Base-by-base conservation (phyloP, 2,329 filamentous ascomycete species). In the Curvularia sp. region DNA sequence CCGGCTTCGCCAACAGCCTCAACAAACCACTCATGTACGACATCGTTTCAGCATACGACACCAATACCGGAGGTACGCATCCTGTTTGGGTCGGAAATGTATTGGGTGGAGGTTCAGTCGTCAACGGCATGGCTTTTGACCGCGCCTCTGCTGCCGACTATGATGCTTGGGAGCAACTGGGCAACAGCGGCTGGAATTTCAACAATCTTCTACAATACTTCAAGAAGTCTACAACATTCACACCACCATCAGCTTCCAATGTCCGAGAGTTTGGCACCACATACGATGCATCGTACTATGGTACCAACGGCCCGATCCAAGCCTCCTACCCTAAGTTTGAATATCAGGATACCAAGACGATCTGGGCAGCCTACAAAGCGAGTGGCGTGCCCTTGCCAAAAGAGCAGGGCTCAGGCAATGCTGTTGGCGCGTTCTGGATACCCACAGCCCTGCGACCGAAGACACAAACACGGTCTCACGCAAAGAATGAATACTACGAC, bases 121-220 rank as follows among this genome's bases (percentile, higher is more conserved):
- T 79, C 23, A 79, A 80, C 62, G 74, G 75, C 7, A 77, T 80
- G 75, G 64, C 72, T 6, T 77, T 75, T 55, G 74, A 76, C 51
- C 72, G 77, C 6, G 78, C 69, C 12, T 65, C 69, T 32, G 65
- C 68, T 18, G 71, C 62, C 6, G 77, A 78, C 56, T 79, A 79
- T 46, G 82, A 88, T 70, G 80, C 79, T 0, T 89, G 86, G 86
- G 82, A 81, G 46, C 72, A 77, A 28, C 72, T 89, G 9, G 86
- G 86, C 0, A 88, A 88, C 63, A 55, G 63, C 1, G 86, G 84
- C 1, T 76, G 73, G 73, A 67, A 65, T 13, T 76, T 71, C 69
- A 53, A 69, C 32, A 64, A 60, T n/a, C 59, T 76, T 21, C 52
- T 67, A 9, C 50, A 55, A 8, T 76, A 75, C 49, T 75, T 75